These are phyloP conservation scores for Pilatotrama ljubarskyi DNA, from an alignment of 768 basidiomycete species.

Conservation along the genomic window DNA sequence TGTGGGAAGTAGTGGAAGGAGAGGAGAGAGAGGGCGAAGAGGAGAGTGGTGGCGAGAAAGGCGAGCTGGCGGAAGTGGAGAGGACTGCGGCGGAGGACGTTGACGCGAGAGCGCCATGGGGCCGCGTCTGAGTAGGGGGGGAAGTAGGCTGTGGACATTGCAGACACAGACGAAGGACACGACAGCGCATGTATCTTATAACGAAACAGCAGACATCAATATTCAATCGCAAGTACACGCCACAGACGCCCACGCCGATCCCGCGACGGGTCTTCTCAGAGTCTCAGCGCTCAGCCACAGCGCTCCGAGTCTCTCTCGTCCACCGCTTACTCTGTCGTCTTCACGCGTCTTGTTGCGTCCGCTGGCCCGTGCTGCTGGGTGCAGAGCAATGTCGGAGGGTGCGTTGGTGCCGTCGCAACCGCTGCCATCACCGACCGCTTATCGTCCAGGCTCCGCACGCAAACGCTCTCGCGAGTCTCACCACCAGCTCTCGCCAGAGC, in stretches of 20 bases:
- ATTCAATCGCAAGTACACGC: too few relatives aligned
- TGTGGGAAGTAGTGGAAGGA: slow-evolving; percentile 12
- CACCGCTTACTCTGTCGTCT: neutral
- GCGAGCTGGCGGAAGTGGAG: slow-evolving; percentile 13
- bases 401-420: too few relatives aligned
- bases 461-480: slow-evolving; percentile 10
- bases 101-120: slow-evolving; percentile 19
- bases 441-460: slow-evolving; percentile 1
- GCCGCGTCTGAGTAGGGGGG: slow-evolving; percentile 11
- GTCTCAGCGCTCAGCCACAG: too few relatives aligned
- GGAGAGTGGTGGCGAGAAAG: slow-evolving; percentile 9
- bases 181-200: neutral
- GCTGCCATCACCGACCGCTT: neutral
- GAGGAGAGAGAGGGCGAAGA: slow-evolving; percentile 12
- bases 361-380: too few relatives aligned
- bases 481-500: neutral
- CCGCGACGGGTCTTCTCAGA: too few relatives aligned
- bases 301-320: too few relatives aligned
- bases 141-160: slow-evolving; percentile 16
- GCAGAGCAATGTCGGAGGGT: slow-evolving; percentile 4
- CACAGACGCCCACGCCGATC: too few relatives aligned
- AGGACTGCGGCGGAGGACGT: slow-evolving; percentile 18
- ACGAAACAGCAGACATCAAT: neutral
- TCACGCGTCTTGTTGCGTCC: neutral
- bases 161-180: neutral